Conservation (phyloP, 441 rosid species). For the Biscutella laevigata region DNA sequence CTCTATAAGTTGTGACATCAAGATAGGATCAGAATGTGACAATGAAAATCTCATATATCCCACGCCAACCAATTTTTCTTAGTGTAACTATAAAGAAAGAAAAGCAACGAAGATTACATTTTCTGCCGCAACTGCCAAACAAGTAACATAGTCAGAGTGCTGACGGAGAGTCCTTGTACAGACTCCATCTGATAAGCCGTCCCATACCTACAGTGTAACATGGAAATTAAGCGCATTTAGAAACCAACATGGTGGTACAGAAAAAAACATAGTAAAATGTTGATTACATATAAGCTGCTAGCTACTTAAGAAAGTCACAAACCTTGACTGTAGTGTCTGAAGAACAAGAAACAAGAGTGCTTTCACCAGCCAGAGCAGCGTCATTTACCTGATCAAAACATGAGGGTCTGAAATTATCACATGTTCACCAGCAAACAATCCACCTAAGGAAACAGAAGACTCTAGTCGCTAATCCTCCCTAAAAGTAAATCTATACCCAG, state of each 20-base stretch:
- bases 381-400: conserved; percentile 73
- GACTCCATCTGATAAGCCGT: conserved; percentile 76
- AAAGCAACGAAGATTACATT: conserved; percentile 51
- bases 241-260: neutral
- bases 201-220: conserved; percentile 62
- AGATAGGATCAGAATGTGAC: conserved; percentile 55
- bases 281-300: neutral
- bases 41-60: conserved; percentile 6
- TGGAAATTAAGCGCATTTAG: conserved; percentile 8
- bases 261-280: neutral
- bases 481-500: conserved; percentile 54
- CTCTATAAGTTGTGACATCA: conserved; percentile 70
- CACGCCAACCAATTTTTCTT: neutral
- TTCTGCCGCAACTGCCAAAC: conserved; percentile 81
- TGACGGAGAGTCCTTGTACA: conserved; percentile 85
- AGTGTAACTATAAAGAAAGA: conserved; percentile 15
- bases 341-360: conserved; percentile 90
- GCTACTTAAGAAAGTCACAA: conserved; percentile 18
- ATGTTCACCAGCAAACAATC: neutral
- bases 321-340: conserved; percentile 98
- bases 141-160: conserved; percentile 96
- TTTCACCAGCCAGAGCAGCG: conserved; percentile 71
- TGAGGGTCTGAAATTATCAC: neutral
- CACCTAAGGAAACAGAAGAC: conserved; percentile 12
- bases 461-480: neutral